Evolutionary conservation across 108 stramenopile genomes (phyloP).

Genomic region (Chaetoceros tenuissimus): DNA sequence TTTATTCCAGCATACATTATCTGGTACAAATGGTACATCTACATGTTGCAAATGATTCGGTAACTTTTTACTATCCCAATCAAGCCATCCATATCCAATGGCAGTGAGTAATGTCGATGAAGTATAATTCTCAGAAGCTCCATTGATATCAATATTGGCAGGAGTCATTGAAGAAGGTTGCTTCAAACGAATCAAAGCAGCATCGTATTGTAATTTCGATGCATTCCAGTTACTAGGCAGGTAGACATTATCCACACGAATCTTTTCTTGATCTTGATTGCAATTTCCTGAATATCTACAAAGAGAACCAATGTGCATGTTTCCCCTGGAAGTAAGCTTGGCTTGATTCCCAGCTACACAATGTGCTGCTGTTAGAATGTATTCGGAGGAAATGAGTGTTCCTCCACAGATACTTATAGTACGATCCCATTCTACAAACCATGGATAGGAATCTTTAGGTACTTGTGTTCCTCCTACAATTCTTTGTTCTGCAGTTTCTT

Average conservation of each 20-base stretch:
- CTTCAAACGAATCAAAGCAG: not conserved
- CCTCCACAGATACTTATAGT: constrained; percentile 20
- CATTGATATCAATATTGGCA: not conserved
- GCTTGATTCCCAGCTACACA: constrained; percentile 6
- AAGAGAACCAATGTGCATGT: not conserved
- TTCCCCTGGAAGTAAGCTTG: not conserved
- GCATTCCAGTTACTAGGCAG: not conserved
- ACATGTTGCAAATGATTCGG: not conserved
- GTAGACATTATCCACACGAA: not conserved
- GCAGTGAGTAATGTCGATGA: not conserved
- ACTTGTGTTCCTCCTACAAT: constrained; percentile 8
- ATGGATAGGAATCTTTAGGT: constrained; percentile 2
- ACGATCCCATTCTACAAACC: constrained; percentile 6
- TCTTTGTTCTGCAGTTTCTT: not conserved
- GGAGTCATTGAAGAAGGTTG: not conserved
- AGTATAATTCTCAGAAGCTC: not conserved
- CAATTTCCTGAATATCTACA: not conserved
- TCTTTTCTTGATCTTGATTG: not conserved
- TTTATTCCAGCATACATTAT: not conserved
- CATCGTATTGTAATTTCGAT: not conserved
- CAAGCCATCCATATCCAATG: not conserved
- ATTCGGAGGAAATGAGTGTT: constrained; percentile 30
- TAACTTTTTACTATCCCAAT: not conserved
- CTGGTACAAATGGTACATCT: not conserved
- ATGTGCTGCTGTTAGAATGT: constrained; percentile 43